Conservation (phyloP, 148 eudicot genomes). For the Polygonum maritimum region DNA sequence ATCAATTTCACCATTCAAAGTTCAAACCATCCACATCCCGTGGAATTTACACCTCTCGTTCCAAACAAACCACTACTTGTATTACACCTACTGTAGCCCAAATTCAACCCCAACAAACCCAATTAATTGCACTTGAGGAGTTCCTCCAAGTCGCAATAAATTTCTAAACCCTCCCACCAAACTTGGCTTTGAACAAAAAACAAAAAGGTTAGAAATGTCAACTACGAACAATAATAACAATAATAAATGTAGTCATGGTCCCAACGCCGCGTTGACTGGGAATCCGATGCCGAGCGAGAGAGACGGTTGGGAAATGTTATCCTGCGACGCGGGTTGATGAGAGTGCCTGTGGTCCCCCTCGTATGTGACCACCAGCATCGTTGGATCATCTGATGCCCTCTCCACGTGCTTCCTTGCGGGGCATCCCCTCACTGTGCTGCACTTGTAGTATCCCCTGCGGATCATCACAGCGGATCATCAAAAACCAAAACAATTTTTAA, state of each 20-base stretch:
- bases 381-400: conserved; percentile 52
- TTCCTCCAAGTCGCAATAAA: not conserved
- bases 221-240: not conserved
- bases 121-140: not conserved
- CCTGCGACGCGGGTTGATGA: conserved; percentile 12
- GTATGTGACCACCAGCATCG: conserved; percentile 64
- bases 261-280: conserved; percentile 9
- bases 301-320: not conserved
- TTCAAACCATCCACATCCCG: not conserved
- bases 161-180: not conserved
- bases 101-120: not conserved
- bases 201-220: not conserved
- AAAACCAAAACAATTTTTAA: not conserved
- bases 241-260: too few species aligned
- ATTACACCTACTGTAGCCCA: not conserved
- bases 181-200: not conserved
- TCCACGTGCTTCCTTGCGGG: conserved; percentile 83
- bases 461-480: too few species aligned
- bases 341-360: conserved; percentile 68
- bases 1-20: not conserved
- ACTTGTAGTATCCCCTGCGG: conserved; percentile 69
- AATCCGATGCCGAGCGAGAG: not conserved
- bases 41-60: not conserved
- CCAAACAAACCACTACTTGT: not conserved
- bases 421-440: conserved; percentile 58